Base-by-base conservation (phyloP, 2,329 filamentous ascomycete species). In the Sclerotinia trifoliorum region DNA sequence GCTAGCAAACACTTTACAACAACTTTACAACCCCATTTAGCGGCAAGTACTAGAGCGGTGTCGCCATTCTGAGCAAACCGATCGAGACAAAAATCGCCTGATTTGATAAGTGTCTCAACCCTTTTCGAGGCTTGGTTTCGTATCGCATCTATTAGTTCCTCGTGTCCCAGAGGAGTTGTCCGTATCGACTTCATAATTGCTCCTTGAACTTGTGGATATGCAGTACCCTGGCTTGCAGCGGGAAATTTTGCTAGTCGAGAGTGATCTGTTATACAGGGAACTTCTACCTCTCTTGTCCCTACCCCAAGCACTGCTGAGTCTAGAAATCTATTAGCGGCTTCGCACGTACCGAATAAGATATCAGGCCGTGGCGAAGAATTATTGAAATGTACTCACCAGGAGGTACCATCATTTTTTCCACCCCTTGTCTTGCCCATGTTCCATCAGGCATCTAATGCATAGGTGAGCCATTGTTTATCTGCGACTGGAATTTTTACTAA, bases 361-460 rank as follows among this genome's bases (percentile, higher is more conserved):
- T 7, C 7, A 35, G 21, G 2, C 10, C 13, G 17, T 51, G 24
- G 29, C 39, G 21, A 39, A 39, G 44, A 32, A 1, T 17, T 39
- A 42, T 17, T 48, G 13, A 46, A 10, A 17, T 19, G 15, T 52
- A 52, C 56, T 55, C 21, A 54, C 65, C 65, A 4, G 48, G 65
- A 55, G 65, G 65, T 51, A 67, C 65, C 65, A 67, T 69, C 63
- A 69, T 66, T 35, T 66, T 61, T 60, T 56, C 62, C 5, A 46
- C 15, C 19, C 67, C 67, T 67, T 66, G 48, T 26, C 67, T 65
- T 24, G 52, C 55, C 67, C 67, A 69, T 46, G 62, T 55, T 4
- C 67, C 64, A 65, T 69, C 63, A 39, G 42, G 21, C 64, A 39
- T 56, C 62, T 66, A 35, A 55, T 29, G n/a, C 39, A 29, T 32